Evolutionary conservation across 108 stramenopile genomes (phyloP).

Genomic region (Chaetoceros muelleri): DNA sequence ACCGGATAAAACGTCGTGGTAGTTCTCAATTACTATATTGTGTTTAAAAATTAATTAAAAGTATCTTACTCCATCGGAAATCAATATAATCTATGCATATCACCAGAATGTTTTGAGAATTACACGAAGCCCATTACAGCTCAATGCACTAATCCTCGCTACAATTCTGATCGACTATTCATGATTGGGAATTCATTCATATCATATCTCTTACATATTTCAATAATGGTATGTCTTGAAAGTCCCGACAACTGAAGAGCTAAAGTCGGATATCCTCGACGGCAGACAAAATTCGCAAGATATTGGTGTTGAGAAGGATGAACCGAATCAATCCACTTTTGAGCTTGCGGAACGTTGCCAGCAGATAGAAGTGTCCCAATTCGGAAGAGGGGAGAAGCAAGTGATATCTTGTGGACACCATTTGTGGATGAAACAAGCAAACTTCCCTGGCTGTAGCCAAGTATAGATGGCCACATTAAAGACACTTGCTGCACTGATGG

Average conservation of each 20-base stretch:
- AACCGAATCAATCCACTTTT: conserved; percentile 62
- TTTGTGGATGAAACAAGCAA: conserved; percentile 51
- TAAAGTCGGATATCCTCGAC: conserved; percentile 49
- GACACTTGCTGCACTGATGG: conserved; percentile 23
- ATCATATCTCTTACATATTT: conserved; percentile 56
- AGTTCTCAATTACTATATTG: no score
- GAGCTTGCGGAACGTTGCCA: conserved; percentile 41
- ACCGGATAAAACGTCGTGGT: no score
- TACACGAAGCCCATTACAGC: no score
- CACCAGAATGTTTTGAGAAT: no score
- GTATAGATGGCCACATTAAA: conserved; percentile 48
- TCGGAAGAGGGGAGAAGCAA: conserved; percentile 53
- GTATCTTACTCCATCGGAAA: no score
- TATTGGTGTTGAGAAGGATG: conserved; percentile 45
- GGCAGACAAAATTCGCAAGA: conserved; percentile 57
- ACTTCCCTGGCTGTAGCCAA: conserved; percentile 68
- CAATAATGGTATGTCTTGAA: conserved; percentile 58
- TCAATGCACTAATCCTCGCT: no score
- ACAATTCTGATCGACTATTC: no score
- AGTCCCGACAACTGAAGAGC: conserved; percentile 50
- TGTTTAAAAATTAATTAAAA: no score
- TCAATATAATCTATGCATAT: no score
- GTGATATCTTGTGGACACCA: conserved; percentile 47
- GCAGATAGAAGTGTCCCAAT: conserved; percentile 64
- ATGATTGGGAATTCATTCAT: no score